Evolutionary conservation across 257 asterid genomes (phyloP).

Genomic region (Solanum chmielewskii): DNA sequence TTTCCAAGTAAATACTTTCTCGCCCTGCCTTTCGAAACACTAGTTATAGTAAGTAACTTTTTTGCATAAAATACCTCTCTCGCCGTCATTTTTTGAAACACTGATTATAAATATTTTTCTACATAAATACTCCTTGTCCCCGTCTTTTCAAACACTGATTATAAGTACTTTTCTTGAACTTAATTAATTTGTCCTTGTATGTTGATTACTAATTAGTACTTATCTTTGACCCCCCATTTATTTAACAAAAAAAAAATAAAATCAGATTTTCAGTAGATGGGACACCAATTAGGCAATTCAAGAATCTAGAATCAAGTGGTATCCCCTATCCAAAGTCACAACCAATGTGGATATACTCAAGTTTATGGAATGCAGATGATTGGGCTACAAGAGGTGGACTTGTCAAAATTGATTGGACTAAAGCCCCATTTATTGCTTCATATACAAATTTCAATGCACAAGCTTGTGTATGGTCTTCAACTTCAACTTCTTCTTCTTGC

Average conservation of each 20-base stretch:
- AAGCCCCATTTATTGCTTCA: neutral
- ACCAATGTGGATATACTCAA: neutral
- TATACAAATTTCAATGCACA: neutral
- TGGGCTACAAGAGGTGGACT: neutral
- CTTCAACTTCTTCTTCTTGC: neutral
- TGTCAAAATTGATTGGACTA: neutral
- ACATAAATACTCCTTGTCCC: fast-evolving
- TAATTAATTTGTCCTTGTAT: neutral
- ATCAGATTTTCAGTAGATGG: neutral
- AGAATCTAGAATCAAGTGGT: neutral
- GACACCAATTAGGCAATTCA: neutral
- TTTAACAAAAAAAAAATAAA: neutral
- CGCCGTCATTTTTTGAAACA: no score
- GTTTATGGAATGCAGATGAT: neutral
- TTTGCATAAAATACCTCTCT: no score
- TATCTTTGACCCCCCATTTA: no score
- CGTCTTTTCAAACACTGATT: no score
- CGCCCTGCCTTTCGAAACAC: no score
- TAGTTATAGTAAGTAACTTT: no score
- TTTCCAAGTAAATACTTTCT: no score
- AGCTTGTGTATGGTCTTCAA: neutral
- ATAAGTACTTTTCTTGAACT: neutral
- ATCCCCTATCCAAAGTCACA: neutral
- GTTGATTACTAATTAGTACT: neutral
- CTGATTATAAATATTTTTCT: no score